These are phyloP conservation scores for Citeromyces nyonsensis DNA, from an alignment of 805 yeast species.

Conservation along the genomic window DNA sequence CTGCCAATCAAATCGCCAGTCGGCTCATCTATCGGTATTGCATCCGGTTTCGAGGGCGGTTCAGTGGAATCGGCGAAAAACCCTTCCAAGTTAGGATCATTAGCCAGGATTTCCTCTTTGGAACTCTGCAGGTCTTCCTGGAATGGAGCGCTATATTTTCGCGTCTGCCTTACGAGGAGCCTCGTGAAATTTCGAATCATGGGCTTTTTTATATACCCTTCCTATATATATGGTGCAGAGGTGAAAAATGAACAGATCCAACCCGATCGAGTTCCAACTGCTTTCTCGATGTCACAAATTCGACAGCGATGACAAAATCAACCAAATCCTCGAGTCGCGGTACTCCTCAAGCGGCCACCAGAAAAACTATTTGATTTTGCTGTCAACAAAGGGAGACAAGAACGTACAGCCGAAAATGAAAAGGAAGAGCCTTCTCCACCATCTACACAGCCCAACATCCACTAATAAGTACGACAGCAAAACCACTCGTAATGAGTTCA, in stretches of 20 bases:
- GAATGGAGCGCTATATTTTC: constrained; percentile 6
- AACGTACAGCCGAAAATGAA: constrained; percentile 4
- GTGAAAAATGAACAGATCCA: constrained; percentile 22
- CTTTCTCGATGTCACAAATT: constrained; percentile 24
- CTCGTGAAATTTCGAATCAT: not conserved
- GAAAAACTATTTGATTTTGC: constrained; percentile 25
- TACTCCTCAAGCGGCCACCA: constrained; percentile 30
- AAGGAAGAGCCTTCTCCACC: constrained; percentile 8
- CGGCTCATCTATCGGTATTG: constrained; percentile 1
- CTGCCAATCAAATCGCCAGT: not conserved
- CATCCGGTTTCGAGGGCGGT: not conserved
- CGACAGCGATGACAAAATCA: constrained; percentile 15
- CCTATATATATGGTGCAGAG: not conserved
- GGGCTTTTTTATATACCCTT: not conserved
- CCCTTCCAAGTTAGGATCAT: constrained; percentile 13
- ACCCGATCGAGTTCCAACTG: constrained; percentile 27
- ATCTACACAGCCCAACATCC: constrained; percentile 2
- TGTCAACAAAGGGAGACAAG: constrained; percentile 16
- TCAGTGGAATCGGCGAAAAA: constrained; percentile 7
- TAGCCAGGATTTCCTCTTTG: constrained; percentile 5
- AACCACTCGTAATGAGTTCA: constrained; percentile 22
- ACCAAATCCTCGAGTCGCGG: constrained; percentile 24
- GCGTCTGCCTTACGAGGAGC: not conserved
- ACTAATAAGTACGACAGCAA: constrained; percentile 9
- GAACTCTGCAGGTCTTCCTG: constrained; percentile 4